A percentile compares a stretch with the other conserved stretches of the same genome.
These are phyloP conservation scores for Starmera stellimalicola DNA, from an alignment of 1,139 yeast species.

Conservation along the genomic window DNA sequence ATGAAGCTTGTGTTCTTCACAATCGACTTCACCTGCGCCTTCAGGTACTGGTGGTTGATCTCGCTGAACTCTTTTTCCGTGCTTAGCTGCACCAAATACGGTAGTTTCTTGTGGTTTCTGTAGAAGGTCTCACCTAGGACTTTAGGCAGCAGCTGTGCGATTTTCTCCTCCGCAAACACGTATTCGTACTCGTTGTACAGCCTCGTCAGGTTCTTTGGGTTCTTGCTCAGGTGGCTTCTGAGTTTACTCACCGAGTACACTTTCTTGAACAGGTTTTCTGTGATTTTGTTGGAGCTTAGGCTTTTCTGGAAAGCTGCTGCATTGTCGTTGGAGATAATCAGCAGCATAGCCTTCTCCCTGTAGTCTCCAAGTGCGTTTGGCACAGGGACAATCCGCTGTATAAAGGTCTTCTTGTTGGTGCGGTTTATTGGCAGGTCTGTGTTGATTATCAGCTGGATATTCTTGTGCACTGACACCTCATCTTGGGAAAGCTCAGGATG, in stretches of 20 bases:
- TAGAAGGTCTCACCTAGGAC: conserved; percentile 49
- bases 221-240: conserved; percentile 32
- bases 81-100: conserved; percentile 59
- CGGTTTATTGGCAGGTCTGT: conserved; percentile 34
- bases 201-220: conserved; percentile 34
- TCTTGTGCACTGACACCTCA: conserved; percentile 10
- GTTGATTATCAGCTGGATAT: conserved; percentile 44
- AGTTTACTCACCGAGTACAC: conserved; percentile 49
- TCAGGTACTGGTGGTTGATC: conserved; percentile 52
- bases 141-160: conserved; percentile 47
- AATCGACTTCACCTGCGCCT: conserved; percentile 51
- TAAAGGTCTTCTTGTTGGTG: conserved; percentile 40
- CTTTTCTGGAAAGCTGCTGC: conserved; percentile 40
- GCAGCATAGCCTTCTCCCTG: conserved; percentile 39
- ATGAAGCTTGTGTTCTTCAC: conserved; percentile 50
- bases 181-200: conserved; percentile 53
- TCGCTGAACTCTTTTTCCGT: conserved; percentile 35
- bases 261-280: conserved; percentile 50
- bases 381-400: conserved; percentile 61
- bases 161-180: conserved; percentile 57
- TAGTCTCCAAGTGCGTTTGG: conserved; percentile 38
- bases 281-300: conserved; percentile 37
- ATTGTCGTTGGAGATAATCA: conserved; percentile 64
- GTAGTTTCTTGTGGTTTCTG: conserved; percentile 49
- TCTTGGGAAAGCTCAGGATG: neutral